A percentile compares a stretch with the other conserved stretches of the same genome.
Evolutionary conservation across 1,284 basidiomycete genomes (phyloP).

Genomic region (Rhodotorula sp.): DNA sequence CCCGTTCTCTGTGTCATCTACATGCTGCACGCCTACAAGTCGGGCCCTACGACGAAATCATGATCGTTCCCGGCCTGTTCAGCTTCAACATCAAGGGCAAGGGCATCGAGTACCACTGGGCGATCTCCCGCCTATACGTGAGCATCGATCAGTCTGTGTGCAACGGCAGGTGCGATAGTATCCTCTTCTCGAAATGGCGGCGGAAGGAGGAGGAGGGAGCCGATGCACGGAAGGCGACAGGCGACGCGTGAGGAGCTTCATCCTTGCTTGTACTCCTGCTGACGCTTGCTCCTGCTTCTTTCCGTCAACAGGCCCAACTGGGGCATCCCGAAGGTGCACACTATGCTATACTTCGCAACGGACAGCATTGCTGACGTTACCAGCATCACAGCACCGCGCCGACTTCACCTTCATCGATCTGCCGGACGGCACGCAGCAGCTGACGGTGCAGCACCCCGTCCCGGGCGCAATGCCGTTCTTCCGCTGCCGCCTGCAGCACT

Average conservation of each 20-base stretch:
- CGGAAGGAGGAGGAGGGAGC: too few relatives aligned
- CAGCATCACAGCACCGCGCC: conserved; percentile 21
- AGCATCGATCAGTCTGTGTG: conserved; percentile 19
- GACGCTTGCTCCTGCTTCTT: neutral
- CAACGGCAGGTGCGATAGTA: conserved; percentile 35
- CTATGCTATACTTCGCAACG: too few relatives aligned
- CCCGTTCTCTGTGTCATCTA: neutral
- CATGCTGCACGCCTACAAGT: neutral
- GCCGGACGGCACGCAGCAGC: neutral
- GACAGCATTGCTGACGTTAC: too few relatives aligned
- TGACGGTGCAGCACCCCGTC: conserved; percentile 4
- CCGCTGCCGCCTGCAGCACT: conserved; percentile 25
- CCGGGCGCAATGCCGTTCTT: conserved; percentile 30
- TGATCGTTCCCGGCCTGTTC: conserved; percentile 39
- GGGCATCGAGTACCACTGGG: conserved; percentile 3
- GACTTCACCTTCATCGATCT: conserved; percentile 25
- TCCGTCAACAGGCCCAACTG: conserved; percentile 23
- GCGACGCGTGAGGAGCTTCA: conserved; percentile 3
- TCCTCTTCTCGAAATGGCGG: too few relatives aligned
- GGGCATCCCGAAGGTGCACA: conserved; percentile 37
- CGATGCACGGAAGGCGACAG: too few relatives aligned
- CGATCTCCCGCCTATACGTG: conserved; percentile 41
- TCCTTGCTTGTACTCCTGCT: neutral
- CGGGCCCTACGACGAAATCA: conserved; percentile 41
- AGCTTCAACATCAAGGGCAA: neutral